A percentile compares a stretch with the other conserved stretches of the same genome.
phyloP scores from a whole-genome alignment of 2,329 filamentous ascomycete genomes.

The Pestalotiopsis sp. region DNA sequence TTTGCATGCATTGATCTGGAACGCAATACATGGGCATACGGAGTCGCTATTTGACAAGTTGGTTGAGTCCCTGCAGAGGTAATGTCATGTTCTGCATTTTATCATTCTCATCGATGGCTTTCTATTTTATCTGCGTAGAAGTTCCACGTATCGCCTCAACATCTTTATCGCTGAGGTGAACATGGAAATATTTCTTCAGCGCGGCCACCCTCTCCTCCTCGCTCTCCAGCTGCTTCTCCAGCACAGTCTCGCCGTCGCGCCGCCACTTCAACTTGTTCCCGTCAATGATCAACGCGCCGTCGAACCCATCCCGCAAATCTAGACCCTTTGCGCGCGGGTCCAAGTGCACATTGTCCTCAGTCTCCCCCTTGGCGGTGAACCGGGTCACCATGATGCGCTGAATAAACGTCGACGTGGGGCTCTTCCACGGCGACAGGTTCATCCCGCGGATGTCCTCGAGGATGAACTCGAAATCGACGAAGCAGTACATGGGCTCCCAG shows the following conservation, averaged over 20 bases:
- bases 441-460: slow-evolving; percentile 42
- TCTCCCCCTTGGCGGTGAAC: slow-evolving; percentile 41
- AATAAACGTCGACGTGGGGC: slow-evolving; percentile 37
- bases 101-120: background rate
- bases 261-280: slow-evolving; percentile 45
- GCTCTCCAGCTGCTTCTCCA: slow-evolving; percentile 37
- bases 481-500: slow-evolving; percentile 48
- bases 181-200: slow-evolving; percentile 47
- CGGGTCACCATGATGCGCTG: slow-evolving; percentile 37
- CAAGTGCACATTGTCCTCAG: slow-evolving; percentile 17
- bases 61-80: no score
- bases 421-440: slow-evolving; percentile 38
- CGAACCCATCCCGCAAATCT: slow-evolving; percentile 33
- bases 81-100: background rate
- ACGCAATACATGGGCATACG: no score
- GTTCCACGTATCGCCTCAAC: slow-evolving; percentile 16
- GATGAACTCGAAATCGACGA: slow-evolving; percentile 45
- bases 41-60: no score
- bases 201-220: slow-evolving; percentile 47
- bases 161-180: slow-evolving; percentile 37
- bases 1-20: no score
- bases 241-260: slow-evolving; percentile 38
- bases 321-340: slow-evolving; percentile 38
- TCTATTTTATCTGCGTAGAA: slow-evolving; percentile 15
- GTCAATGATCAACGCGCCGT: slow-evolving; percentile 36